These are phyloP conservation scores for Dioscorea alata DNA, from an alignment of 106 monocot species.

Conservation along the genomic window DNA sequence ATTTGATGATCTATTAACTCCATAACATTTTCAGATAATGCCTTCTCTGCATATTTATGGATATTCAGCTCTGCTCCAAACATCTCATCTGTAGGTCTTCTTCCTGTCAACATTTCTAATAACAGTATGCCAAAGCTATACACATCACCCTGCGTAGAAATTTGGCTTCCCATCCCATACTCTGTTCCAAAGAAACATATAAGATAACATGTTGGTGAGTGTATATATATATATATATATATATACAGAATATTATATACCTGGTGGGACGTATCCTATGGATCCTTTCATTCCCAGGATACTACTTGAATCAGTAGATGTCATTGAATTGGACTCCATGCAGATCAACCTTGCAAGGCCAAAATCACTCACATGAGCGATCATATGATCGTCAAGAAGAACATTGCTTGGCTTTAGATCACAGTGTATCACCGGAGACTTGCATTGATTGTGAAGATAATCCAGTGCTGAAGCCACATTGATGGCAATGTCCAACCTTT, in stretches of 20 bases:
- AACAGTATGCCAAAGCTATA: slow-evolving; percentile 14
- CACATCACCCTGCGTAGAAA: slow-evolving; percentile 5
- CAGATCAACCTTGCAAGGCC: background rate
- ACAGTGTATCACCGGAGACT: slow-evolving; percentile 15
- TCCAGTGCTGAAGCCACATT: slow-evolving; percentile 24
- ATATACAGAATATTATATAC: background rate
- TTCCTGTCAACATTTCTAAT: slow-evolving; percentile 19
- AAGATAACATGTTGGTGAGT: too few relatives aligned
- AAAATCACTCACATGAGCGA: slow-evolving; percentile 10
- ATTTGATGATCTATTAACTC: background rate
- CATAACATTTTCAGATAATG: background rate
- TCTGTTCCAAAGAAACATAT: background rate
- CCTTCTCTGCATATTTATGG: background rate
- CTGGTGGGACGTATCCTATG: too few relatives aligned
- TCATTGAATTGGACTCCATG: background rate
- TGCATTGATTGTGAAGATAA: slow-evolving; percentile 13
- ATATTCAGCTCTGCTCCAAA: slow-evolving; percentile 1
- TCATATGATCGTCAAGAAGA: slow-evolving; percentile 11
- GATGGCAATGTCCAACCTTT: slow-evolving; percentile 14
- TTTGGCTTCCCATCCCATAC: slow-evolving; percentile 8
- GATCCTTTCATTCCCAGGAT: background rate
- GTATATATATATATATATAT: too few relatives aligned
- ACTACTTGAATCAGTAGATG: too few relatives aligned
- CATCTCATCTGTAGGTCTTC: slow-evolving; percentile 1
- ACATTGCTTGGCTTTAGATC: slow-evolving; percentile 30